Conservation (phyloP, 352 stramenopile species). For the Hyphochytrium catenoides region DNA sequence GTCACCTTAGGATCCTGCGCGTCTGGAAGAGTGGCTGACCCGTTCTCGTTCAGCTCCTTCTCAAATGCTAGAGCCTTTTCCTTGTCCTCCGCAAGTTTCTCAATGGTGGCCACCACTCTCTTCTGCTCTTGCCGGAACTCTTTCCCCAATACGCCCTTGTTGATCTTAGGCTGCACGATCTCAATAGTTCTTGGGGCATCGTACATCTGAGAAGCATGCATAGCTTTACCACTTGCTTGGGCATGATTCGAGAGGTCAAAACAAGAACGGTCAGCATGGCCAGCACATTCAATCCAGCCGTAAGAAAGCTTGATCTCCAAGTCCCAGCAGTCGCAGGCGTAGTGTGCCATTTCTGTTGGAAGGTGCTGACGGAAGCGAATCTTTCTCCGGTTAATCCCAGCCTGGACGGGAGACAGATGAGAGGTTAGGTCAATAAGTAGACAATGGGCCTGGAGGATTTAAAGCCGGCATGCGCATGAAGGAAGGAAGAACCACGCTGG, state of each 20-base stretch:
- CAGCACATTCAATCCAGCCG: slow-evolving; percentile 96
- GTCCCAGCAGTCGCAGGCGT: slow-evolving; percentile 98
- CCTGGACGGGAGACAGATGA: slow-evolving; percentile 11
- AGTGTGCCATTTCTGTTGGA: slow-evolving; percentile 98
- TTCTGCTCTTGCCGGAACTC: slow-evolving; percentile 83
- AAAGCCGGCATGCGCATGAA: no score
- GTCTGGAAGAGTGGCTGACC: slow-evolving; percentile 59
- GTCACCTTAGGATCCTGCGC: not conserved
- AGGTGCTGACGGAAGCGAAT: slow-evolving; percentile 97
- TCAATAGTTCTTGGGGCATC: slow-evolving; percentile 79
- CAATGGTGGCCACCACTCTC: slow-evolving; percentile 17
- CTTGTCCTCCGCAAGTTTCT: slow-evolving; percentile 68
- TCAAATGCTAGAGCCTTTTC: slow-evolving; percentile 64
- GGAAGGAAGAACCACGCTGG: no score
- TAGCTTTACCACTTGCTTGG: slow-evolving; percentile 62
- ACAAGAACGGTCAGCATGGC: slow-evolving; percentile 92
- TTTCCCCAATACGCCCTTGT: slow-evolving; percentile 88
- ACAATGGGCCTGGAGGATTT: no score
- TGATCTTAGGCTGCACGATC: slow-evolving; percentile 77
- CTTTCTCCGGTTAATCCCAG: slow-evolving; percentile 77
- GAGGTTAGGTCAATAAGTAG: no score
- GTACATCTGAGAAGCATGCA: slow-evolving; percentile 64
- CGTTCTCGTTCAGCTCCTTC: slow-evolving; percentile 59
- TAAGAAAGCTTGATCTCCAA: slow-evolving; percentile 93
- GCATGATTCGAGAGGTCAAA: slow-evolving; percentile 83